Evolutionary conservation across 2,329 filamentous ascomycete species (phyloP).

Genomic region (Chrysosporium keratinophilum): DNA sequence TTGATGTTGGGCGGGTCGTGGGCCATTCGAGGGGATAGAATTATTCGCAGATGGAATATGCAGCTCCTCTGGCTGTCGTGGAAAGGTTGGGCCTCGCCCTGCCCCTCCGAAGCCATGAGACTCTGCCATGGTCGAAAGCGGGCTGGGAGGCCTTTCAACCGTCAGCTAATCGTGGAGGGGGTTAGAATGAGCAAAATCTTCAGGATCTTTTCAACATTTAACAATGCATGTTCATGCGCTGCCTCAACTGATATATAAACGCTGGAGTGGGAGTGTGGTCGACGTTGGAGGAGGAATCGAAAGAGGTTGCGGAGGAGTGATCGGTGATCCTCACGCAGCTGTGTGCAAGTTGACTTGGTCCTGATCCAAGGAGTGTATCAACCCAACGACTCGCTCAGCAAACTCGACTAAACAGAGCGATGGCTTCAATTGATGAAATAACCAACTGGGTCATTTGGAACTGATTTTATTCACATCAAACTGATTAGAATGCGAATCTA

Average conservation of each 20-base stretch:
- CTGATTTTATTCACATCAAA: too few species aligned
- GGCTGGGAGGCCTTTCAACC: not conserved
- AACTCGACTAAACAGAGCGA: too few species aligned
- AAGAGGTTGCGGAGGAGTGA: not conserved
- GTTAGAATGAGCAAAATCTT: not conserved
- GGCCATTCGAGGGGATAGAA: slow-evolving; percentile 30
- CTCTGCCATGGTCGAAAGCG: slow-evolving; percentile 32
- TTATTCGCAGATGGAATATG: slow-evolving; percentile 40
- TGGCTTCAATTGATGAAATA: too few species aligned
- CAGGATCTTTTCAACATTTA: not conserved
- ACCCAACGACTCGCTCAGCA: too few species aligned
- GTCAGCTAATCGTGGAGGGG: not conserved
- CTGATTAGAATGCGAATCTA: too few species aligned
- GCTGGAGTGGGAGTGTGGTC: not conserved
- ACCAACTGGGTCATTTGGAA: too few species aligned
- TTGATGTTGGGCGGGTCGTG: slow-evolving; percentile 39
- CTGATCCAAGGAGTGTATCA: too few species aligned
- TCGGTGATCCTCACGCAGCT: too few species aligned
- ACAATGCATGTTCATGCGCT: not conserved
- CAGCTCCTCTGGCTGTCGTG: slow-evolving; percentile 46
- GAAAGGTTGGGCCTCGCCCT: slow-evolving; percentile 39
- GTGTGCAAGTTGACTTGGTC: too few species aligned
- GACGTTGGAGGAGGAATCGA: not conserved
- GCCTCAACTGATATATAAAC: too few species aligned
- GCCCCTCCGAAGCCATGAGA: slow-evolving; percentile 42